These are phyloP conservation scores for Musa beccarii DNA, from an alignment of 176 grass and related monocot species.

Conservation along the genomic window DNA sequence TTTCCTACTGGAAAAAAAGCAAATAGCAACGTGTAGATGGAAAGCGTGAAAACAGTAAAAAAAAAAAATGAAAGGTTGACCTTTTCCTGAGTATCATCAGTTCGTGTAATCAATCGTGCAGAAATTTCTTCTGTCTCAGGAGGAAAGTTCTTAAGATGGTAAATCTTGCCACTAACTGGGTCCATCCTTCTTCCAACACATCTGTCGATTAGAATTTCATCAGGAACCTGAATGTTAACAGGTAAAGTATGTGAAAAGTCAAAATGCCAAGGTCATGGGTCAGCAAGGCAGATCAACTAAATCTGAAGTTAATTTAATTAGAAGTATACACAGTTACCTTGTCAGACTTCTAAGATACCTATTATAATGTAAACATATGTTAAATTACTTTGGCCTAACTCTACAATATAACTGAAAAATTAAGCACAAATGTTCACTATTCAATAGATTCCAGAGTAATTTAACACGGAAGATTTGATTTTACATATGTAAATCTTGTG, in stretches of 20 bases:
- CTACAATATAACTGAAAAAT: neutral
- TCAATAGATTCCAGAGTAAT: neutral
- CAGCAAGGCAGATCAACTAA: neutral
- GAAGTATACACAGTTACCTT: neutral
- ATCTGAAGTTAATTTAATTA: neutral
- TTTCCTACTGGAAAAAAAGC: neutral
- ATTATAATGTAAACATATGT: no score
- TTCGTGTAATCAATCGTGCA: slow-evolving; percentile 54
- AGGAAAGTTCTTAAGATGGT: slow-evolving; percentile 69
- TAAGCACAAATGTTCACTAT: neutral
- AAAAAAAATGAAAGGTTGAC: slow-evolving; percentile 24
- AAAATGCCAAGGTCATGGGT: slow-evolving; percentile 10
- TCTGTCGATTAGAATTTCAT: slow-evolving; percentile 84
- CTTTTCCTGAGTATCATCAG: slow-evolving; percentile 79
- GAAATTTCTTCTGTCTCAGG: slow-evolving; percentile 76
- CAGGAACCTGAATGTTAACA: slow-evolving; percentile 73
- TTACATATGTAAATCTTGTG: neutral
- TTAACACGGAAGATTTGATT: neutral
- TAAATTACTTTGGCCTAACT: neutral
- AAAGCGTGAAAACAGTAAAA: slow-evolving; percentile 1
- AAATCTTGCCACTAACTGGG: slow-evolving; percentile 84
- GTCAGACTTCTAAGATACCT: no score
- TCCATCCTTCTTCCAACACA: slow-evolving; percentile 92
- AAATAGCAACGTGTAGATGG: neutral
- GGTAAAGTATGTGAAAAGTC: slow-evolving; percentile 14